Evolutionary conservation across 345 rosid genomes (phyloP).

Genomic region (Citrus medica): DNA sequence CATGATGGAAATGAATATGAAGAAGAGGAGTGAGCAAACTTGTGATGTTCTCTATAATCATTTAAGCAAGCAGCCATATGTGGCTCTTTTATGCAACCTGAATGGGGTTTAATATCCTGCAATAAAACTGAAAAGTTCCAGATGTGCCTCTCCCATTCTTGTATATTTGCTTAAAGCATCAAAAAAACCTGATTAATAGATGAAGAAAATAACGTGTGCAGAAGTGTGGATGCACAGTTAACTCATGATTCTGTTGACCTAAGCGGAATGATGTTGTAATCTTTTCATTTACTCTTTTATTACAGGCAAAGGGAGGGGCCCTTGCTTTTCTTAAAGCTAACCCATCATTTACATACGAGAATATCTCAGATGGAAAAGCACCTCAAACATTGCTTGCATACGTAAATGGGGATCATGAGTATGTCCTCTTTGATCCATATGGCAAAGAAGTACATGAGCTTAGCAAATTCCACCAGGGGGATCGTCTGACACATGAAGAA

Average conservation of each 20-base stretch:
- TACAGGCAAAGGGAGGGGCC: conserved; percentile 76
- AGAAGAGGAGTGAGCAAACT: not conserved
- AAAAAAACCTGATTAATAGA: not conserved
- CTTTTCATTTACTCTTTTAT: conserved; percentile 12
- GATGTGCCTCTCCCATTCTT: not conserved
- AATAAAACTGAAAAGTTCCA: too few species aligned
- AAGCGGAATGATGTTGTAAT: conserved; percentile 1
- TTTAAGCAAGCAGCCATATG: not conserved
- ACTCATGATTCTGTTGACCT: not conserved
- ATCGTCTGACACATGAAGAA: conserved; percentile 38
- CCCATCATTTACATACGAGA: conserved; percentile 28
- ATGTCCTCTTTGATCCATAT: conserved; percentile 69
- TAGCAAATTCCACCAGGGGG: conserved; percentile 26
- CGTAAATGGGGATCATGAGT: conserved; percentile 78
- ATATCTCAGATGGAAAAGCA: conserved; percentile 35
- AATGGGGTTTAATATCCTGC: too few species aligned
- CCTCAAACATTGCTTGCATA: conserved; percentile 52
- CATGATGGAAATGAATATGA: too few species aligned
- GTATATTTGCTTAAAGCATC: not conserved
- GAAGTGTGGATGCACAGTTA: not conserved
- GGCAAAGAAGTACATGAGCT: conserved; percentile 51
- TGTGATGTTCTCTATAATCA: not conserved
- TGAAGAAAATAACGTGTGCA: not conserved
- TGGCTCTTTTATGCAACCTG: not conserved
- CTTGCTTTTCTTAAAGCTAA: conserved; percentile 52